Conservation (phyloP, 441 rosid species). For the Erodium texanum region DNA sequence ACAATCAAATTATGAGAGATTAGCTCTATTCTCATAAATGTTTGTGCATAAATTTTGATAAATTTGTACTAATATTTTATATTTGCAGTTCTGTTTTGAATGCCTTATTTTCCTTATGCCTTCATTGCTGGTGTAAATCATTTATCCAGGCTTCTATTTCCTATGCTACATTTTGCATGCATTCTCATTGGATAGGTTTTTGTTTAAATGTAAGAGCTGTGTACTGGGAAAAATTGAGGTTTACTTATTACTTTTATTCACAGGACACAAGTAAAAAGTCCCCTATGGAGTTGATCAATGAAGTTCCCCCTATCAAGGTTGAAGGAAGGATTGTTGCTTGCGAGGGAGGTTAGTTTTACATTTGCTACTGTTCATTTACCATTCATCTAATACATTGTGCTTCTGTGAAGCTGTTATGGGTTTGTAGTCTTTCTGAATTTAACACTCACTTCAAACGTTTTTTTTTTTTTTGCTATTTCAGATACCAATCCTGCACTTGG, state of each 20-base stretch:
- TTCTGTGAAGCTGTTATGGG: too few species aligned
- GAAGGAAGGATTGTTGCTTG: conserved; percentile 93
- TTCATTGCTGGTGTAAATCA: neutral
- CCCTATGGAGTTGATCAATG: conserved; percentile 94
- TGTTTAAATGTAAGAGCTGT: neutral
- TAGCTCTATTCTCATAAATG: neutral
- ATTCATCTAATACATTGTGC: neutral
- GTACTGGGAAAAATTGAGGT: neutral
- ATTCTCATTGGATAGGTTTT: neutral
- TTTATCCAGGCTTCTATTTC: neutral
- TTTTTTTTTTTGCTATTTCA: conserved; percentile 19
- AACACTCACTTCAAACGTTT: neutral
- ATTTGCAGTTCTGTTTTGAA: neutral
- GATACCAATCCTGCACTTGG: conserved; percentile 83
- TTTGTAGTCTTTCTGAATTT: too few species aligned
- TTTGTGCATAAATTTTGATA: neutral
- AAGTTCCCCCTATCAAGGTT: conserved; percentile 92
- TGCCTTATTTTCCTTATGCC: neutral
- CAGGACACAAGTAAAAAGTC: conserved; percentile 87
- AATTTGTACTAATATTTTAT: neutral
- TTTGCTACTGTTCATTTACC: neutral
- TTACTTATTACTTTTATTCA: conserved; percentile 10
- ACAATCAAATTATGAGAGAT: neutral
- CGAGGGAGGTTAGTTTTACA: conserved; percentile 72
- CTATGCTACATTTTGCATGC: neutral